Percentiles rank a stretch among this genome's conserved stretches.
Conservation (phyloP, 768 basidiomycete species). For the Hygrophoropsis aurantiaca region DNA sequence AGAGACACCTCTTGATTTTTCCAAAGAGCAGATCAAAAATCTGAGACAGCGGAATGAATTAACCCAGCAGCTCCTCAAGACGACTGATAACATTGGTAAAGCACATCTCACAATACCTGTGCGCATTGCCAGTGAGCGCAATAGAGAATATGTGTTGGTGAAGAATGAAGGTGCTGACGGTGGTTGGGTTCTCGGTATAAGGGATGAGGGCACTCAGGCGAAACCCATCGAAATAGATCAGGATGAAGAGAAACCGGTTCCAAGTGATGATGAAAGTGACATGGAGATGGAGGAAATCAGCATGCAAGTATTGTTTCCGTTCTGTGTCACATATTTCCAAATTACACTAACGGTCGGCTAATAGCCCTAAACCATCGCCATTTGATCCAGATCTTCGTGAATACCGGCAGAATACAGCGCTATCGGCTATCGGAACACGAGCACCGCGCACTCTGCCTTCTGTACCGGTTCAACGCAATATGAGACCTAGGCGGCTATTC, state of each 20-base stretch:
- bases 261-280: conserved; percentile 45
- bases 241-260: conserved; percentile 39
- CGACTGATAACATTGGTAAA: conserved; percentile 91
- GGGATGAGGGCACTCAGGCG: conserved; percentile 78
- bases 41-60: conserved; percentile 85
- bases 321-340: conserved; percentile 1
- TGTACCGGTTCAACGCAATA: conserved; percentile 34
- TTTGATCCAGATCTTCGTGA: conserved; percentile 65
- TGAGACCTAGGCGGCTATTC: conserved; percentile 49
- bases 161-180: conserved; percentile 87
- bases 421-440: conserved; percentile 57
- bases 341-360: conserved; percentile 12
- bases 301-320: conserved; percentile 47
- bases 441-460: conserved; percentile 31
- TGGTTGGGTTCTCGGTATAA: conserved; percentile 93
- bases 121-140: conserved; percentile 92
- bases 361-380: conserved; percentile 29
- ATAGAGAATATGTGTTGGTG: conserved; percentile 91
- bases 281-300: conserved; percentile 81
- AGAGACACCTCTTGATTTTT: conserved; percentile 89
- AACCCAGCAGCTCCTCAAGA: conserved; percentile 89
- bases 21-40: conserved; percentile 91
- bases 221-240: conserved; percentile 88
- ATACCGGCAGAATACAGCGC: conserved; percentile 59
- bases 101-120: conserved; percentile 89